Evolutionary conservation across 2,329 filamentous ascomycete species (phyloP).

Genomic region (Calonectria honghensis): DNA sequence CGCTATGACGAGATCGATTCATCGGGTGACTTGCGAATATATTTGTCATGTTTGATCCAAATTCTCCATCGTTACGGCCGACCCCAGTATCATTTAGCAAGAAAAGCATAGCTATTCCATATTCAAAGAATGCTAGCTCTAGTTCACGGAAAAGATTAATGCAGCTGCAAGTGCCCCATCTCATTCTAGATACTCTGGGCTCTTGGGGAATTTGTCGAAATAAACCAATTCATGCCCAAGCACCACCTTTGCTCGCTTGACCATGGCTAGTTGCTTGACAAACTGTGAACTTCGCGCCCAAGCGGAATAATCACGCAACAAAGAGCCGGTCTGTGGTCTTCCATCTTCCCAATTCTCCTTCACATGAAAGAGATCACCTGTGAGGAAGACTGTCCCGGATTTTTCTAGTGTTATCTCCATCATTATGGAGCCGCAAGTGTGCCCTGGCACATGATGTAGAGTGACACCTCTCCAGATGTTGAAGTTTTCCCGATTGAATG

Average conservation of each 20-base stretch:
- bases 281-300: constrained; percentile 18
- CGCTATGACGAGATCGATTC: neutral
- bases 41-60: neutral
- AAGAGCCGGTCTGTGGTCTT: neutral
- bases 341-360: constrained; percentile 21
- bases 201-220: constrained; percentile 9
- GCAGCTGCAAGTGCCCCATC: neutral
- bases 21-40: neutral
- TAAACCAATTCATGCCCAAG: constrained; percentile 12
- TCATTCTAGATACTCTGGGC: constrained; percentile 6
- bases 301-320: constrained; percentile 14
- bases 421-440: constrained; percentile 20
- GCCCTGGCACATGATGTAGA: constrained; percentile 10
- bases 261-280: neutral
- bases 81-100: neutral
- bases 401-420: constrained; percentile 4
- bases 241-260: constrained; percentile 8
- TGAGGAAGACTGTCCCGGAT: neutral
- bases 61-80: too few relatives aligned
- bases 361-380: constrained; percentile 4
- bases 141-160: neutral
- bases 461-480: constrained; percentile 7
- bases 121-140: neutral
- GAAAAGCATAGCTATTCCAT: neutral
- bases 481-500: constrained; percentile 13